A percentile compares a stretch with the other conserved stretches of the same genome.
These are phyloP conservation scores for Pyricularia sp. DNA, from an alignment of 2,329 filamentous ascomycete species.

Conservation along the genomic window DNA sequence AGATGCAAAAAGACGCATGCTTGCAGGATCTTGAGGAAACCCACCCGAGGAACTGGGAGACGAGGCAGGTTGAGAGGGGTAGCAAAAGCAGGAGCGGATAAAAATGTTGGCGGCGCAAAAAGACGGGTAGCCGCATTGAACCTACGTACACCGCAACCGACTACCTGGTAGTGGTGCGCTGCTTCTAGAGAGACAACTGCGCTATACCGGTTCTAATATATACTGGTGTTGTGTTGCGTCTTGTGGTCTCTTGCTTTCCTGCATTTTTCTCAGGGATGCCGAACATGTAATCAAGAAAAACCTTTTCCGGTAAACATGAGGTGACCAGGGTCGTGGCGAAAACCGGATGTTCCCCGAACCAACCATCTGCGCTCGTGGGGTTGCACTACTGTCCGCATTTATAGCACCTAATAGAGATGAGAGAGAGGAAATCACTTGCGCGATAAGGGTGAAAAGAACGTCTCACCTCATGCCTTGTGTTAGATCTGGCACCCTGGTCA, in stretches of 20 bases:
- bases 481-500: background rate
- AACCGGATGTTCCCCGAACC: background rate
- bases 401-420: background rate
- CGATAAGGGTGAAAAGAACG: background rate
- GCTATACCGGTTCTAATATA: background rate
- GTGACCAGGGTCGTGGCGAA: background rate
- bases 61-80: background rate
- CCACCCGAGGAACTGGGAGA: background rate
- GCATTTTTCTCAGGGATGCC: conserved; percentile 3
- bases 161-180: background rate
- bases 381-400: background rate
- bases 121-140: background rate
- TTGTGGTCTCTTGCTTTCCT: background rate
- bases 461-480: background rate
- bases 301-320: background rate
- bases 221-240: background rate
- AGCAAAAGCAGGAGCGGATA: background rate
- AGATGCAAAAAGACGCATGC: background rate
- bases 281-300: background rate
- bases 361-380: background rate
- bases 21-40: background rate
- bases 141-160: background rate
- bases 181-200: background rate
- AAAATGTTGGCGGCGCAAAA: background rate
- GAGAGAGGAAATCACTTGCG: background rate